A percentile compares a stretch with the other conserved stretches of the same genome.
Evolutionary conservation across 306 rosid species (phyloP).

Genomic region (Mimosa bimucronata): DNA sequence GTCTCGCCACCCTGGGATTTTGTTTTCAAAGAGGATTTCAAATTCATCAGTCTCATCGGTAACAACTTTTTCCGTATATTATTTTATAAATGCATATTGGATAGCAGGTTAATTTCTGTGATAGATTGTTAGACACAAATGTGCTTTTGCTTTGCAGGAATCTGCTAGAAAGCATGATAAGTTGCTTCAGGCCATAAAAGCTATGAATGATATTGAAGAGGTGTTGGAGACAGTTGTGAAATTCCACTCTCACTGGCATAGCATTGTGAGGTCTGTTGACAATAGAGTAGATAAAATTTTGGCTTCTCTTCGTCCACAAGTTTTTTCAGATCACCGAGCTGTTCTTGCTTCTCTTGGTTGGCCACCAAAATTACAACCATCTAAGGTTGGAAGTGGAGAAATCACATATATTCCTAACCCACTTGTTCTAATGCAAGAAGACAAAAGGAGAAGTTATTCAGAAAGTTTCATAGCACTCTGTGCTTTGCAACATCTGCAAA

Average conservation of each 20-base stretch:
- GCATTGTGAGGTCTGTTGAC: constrained; percentile 67
- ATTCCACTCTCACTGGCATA: constrained; percentile 57
- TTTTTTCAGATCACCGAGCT: constrained; percentile 72
- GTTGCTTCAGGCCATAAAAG: constrained; percentile 66
- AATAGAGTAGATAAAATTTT: constrained; percentile 63
- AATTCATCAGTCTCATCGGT: constrained; percentile 46
- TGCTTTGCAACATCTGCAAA: constrained; percentile 74
- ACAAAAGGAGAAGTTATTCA: constrained; percentile 58
- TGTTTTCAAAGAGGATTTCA: constrained; percentile 53
- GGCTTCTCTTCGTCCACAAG: constrained; percentile 69
- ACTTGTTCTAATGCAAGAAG: constrained; percentile 66
- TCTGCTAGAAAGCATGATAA: constrained; percentile 56
- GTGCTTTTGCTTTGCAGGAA: constrained; percentile 49
- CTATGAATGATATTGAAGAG: constrained; percentile 65
- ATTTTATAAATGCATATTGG: constrained; percentile 27
- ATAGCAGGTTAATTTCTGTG: constrained; percentile 17
- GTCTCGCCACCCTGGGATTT: constrained; percentile 53
- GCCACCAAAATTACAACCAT: constrained; percentile 72
- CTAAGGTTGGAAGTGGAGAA: constrained; percentile 43
- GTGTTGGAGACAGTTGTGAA: constrained; percentile 40
- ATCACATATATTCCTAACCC: constrained; percentile 58
- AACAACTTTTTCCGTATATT: constrained; percentile 33
- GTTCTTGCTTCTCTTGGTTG: constrained; percentile 77
- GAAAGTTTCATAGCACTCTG: constrained; percentile 70
- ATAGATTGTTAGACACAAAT: constrained; percentile 26